Conservation (phyloP, 1,284 basidiomycete genomes). For the Malassezia sp. region DNA sequence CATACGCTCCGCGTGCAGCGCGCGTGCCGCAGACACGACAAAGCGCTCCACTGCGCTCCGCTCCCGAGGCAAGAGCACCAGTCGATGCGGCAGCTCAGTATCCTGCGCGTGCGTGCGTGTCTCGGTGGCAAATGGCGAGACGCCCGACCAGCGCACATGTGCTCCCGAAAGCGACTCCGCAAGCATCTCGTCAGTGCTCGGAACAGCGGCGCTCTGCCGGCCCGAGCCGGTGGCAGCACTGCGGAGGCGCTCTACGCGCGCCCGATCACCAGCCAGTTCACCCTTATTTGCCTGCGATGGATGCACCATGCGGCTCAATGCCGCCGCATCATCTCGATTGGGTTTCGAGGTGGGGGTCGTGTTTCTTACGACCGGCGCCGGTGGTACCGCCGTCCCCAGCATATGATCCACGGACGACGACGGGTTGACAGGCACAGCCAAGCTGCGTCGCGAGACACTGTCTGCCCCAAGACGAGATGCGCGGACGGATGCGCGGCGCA, state of each 20-base stretch:
- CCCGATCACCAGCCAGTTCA: not conserved
- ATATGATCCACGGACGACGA: constrained; percentile 32
- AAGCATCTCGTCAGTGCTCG: not conserved
- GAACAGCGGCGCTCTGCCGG: not conserved
- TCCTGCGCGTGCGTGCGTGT: not conserved
- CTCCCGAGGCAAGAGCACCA: not conserved
- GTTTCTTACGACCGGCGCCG: constrained; percentile 21
- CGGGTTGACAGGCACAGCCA: constrained; percentile 32
- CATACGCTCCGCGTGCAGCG: not conserved
- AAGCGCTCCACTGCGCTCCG: constrained; percentile 1
- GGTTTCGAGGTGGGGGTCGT: constrained; percentile 13
- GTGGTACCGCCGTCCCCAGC: constrained; percentile 27
- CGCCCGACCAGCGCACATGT: not conserved
- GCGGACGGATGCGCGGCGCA: too few species aligned
- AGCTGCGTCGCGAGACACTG: not conserved
- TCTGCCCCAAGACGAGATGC: too few species aligned
- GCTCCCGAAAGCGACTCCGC: not conserved
- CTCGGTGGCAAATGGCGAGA: not conserved
- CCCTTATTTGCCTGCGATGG: not conserved
- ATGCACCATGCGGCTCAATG: constrained; percentile 26
- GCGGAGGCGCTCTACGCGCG: constrained; percentile 21
- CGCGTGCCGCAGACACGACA: not conserved
- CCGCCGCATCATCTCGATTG: constrained; percentile 25
- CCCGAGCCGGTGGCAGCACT: constrained; percentile 20
- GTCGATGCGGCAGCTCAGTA: constrained; percentile 1